A percentile compares a stretch with the other conserved stretches of the same genome.
Evolutionary conservation across 805 yeast genomes (phyloP).

Genomic region (Pichia californica): DNA sequence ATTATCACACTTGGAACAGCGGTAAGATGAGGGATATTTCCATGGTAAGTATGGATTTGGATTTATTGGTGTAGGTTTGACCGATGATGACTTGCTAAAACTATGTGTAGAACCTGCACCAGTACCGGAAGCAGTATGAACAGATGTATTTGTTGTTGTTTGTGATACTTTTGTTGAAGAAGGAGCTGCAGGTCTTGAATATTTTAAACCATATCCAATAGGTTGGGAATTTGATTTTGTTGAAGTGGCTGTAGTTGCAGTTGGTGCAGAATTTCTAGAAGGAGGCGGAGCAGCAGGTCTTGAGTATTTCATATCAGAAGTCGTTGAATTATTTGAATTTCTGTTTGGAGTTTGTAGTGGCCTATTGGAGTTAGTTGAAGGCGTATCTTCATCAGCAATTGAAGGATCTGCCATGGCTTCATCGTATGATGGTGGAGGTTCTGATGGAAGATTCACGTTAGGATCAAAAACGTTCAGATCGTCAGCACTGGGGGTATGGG

Average conservation of each 20-base stretch:
- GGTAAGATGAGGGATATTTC: constrained; percentile 54
- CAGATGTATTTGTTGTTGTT: not conserved
- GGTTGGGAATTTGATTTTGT: not conserved
- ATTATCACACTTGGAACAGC: constrained; percentile 66
- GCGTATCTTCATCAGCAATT: constrained; percentile 9
- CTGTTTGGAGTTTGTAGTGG: constrained; percentile 5
- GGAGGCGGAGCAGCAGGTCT: constrained; percentile 11
- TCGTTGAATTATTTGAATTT: not conserved
- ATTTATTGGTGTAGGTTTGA: constrained; percentile 12
- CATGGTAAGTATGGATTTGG: constrained; percentile 51
- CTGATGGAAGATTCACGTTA: constrained; percentile 14
- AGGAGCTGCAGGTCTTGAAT: too few species aligned
- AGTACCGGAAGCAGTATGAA: too few species aligned
- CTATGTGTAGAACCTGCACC: too few species aligned
- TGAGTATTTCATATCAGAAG: not conserved
- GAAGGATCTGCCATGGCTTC: constrained; percentile 29
- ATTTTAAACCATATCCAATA: too few species aligned
- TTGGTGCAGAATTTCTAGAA: not conserved
- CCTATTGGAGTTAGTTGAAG: not conserved
- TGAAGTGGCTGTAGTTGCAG: not conserved
- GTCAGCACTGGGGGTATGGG: constrained; percentile 7
- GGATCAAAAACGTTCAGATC: constrained; percentile 11
- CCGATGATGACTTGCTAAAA: not conserved
- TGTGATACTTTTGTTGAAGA: not conserved
- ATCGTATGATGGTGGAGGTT: constrained; percentile 42